Evolutionary conservation across 352 stramenopile species (phyloP).

Genomic region (Pseudoperonospora humuli): DNA sequence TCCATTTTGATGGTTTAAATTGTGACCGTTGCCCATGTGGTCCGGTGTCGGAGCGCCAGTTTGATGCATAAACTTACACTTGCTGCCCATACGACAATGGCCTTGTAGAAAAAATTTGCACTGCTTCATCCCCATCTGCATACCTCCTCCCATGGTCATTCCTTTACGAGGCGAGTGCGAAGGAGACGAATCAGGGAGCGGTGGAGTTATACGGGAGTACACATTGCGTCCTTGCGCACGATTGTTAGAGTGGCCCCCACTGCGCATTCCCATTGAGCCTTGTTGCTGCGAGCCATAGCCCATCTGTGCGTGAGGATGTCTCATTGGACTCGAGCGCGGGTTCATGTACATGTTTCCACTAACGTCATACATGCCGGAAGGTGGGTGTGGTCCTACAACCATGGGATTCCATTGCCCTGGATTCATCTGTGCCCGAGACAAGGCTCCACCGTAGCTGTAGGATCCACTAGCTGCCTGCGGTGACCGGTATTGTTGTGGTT

Average conservation of each 20-base stretch:
- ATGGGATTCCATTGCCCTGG: constrained; percentile 37
- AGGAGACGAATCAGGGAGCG: constrained; percentile 46
- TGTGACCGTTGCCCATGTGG: constrained; percentile 18
- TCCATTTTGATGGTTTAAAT: constrained; percentile 14
- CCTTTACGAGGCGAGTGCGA: constrained; percentile 52
- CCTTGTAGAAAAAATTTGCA: constrained; percentile 83
- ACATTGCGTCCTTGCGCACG: constrained; percentile 26
- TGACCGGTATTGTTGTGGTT: constrained; percentile 22
- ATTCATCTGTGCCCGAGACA: constrained; percentile 20
- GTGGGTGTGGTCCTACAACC: constrained; percentile 20
- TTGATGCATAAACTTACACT: constrained; percentile 82
- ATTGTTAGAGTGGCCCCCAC: constrained; percentile 17
- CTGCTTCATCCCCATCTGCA: constrained; percentile 53
- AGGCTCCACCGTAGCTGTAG: constrained; percentile 25
- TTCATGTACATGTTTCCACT: constrained; percentile 48
- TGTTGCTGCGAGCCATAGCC: constrained; percentile 32
- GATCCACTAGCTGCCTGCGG: constrained; percentile 16
- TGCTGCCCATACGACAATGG: constrained; percentile 78
- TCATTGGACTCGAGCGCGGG: constrained; percentile 23
- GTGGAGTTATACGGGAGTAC: constrained; percentile 52
- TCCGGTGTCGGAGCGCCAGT: constrained; percentile 14
- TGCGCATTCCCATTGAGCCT: constrained; percentile 24
- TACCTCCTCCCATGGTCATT: constrained; percentile 10
- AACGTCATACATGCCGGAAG: constrained; percentile 22
- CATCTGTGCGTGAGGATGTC: constrained; percentile 30